phyloP scores from a whole-genome alignment of 257 asterid genomes.

The Penstemon davidsonii region DNA sequence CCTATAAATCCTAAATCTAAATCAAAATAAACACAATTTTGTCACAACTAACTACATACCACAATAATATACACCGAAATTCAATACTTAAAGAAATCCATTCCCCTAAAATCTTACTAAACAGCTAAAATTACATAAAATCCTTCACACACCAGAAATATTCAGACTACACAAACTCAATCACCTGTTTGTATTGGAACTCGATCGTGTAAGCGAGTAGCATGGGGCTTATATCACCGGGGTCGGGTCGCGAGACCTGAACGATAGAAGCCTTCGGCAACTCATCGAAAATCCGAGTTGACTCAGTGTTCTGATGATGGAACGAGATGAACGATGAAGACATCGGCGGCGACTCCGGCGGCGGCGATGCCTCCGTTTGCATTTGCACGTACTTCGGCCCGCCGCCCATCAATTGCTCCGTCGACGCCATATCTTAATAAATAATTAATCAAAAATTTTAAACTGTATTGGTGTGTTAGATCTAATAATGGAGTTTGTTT shows the following conservation, averaged over 20 bases:
- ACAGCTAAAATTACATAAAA: background rate
- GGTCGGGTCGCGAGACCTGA: slow-evolving; percentile 86
- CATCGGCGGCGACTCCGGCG: slow-evolving; percentile 39
- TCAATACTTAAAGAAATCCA: slow-evolving; percentile 2
- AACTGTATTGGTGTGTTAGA: slow-evolving; percentile 16
- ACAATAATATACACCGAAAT: background rate
- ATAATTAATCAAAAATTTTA: background rate
- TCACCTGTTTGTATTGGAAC: slow-evolving; percentile 75
- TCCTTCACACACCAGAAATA: background rate
- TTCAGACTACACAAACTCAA: background rate
- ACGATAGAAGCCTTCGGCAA: slow-evolving; percentile 70
- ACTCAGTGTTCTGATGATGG: slow-evolving; percentile 41
- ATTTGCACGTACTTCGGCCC: slow-evolving; percentile 53
- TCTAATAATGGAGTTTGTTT: slow-evolving; percentile 15
- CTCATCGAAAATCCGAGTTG: slow-evolving; percentile 69
- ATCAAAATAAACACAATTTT: too few species aligned
- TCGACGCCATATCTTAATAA: slow-evolving; percentile 50
- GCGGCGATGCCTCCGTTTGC: slow-evolving; percentile 50
- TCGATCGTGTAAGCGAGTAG: slow-evolving; percentile 84
- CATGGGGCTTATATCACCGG: slow-evolving; percentile 83
- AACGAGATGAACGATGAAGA: slow-evolving; percentile 54
- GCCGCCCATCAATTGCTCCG: slow-evolving; percentile 62
- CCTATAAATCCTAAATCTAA: too few species aligned
- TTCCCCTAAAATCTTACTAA: slow-evolving; percentile 23
- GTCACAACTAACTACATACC: background rate